Conservation (phyloP, 306 rosid genomes). For the Bauhinia variegata region DNA sequence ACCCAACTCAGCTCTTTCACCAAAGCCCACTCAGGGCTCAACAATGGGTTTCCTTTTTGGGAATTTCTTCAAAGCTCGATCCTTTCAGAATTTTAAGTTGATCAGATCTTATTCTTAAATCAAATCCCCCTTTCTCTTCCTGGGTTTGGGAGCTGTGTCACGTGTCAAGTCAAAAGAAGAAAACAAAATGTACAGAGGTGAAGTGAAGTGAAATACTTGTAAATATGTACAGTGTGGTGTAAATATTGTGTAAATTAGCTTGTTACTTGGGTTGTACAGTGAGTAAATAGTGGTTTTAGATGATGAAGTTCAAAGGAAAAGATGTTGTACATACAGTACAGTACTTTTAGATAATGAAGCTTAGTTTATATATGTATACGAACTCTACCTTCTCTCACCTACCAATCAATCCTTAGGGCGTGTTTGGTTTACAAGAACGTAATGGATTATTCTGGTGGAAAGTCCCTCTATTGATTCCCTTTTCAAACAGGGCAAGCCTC, state of each 20-base stretch:
- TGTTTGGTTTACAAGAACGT: no score
- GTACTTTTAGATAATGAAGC: neutral
- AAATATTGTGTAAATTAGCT: slow-evolving; percentile 25
- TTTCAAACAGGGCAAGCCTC: slow-evolving; percentile 60
- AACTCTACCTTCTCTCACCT: no score
- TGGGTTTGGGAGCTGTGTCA: slow-evolving; percentile 26
- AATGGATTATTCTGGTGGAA: no score
- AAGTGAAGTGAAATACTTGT: no score
- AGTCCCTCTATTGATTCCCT: slow-evolving; percentile 63
- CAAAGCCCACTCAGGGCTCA: slow-evolving; percentile 54
- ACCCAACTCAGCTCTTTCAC: slow-evolving; percentile 55
- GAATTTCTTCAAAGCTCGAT: slow-evolving; percentile 71
- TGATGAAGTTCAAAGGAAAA: neutral
- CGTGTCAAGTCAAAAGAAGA: slow-evolving; percentile 21
- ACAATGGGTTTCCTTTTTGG: slow-evolving; percentile 70
- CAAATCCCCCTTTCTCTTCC: slow-evolving; percentile 22
- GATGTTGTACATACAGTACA: slow-evolving; percentile 12
- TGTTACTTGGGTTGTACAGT: slow-evolving; percentile 32
- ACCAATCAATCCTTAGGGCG: slow-evolving; percentile 72
- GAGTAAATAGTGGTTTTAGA: no score
- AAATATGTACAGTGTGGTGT: slow-evolving; percentile 24
- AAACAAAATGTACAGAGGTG: no score
- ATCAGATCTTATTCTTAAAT: slow-evolving; percentile 75
- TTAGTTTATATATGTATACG: no score
- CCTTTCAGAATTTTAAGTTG: slow-evolving; percentile 68